Base-by-base conservation (phyloP, 225 moss, liverwort and hornwort genomes). In the Polytrichum formosum region DNA sequence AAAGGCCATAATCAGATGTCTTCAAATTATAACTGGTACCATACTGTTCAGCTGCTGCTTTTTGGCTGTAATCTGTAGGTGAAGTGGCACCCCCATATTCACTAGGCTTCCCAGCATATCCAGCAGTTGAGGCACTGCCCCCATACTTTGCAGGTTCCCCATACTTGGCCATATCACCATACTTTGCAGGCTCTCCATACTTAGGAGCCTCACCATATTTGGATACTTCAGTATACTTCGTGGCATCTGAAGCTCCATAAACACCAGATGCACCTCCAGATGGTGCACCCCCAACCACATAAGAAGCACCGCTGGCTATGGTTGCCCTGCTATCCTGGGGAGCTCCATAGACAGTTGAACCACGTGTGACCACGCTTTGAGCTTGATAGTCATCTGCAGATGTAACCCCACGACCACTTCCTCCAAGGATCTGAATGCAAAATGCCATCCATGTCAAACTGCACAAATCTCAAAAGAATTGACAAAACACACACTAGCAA, bases 261-360 rank as follows among this genome's bases (percentile, higher is more conserved):
- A 95, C 91, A 58, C 95, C 95, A 66, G 92, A 93, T 65, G 91
- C 88, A 84, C 86, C 93, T 26, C 87, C 93, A 70, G 95, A 91
- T 74, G 91, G 81, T 66, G 90, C 78, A 71, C 88, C 91, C 33
- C 91, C 95, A 66, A 95, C 93, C 37, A 95, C 93, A 65, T 93
- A 93, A 2, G 95, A 93, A 78, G 92, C 88, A 79, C 93, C 95
- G 46, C 93, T 93, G 66, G 88, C 91, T 56, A 95, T 91, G 29
- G 85, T 90, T 63, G 84, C 77, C 68, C 84, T 87, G 69, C 91
- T 90, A 61, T 95, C 95, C 79, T 93, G 90, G 60, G 90, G 84
- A 56, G 79, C 78, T 78, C 93, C 95, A 74, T 95, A 95, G 19
- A 91, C 93, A 70, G 88, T 83, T 70, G 95, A 91, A 58, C 95